Percentiles rank a stretch among this genome's conserved stretches.
Evolutionary conservation across 345 rosid genomes (phyloP).

Genomic region (Gossypium arboreum): DNA sequence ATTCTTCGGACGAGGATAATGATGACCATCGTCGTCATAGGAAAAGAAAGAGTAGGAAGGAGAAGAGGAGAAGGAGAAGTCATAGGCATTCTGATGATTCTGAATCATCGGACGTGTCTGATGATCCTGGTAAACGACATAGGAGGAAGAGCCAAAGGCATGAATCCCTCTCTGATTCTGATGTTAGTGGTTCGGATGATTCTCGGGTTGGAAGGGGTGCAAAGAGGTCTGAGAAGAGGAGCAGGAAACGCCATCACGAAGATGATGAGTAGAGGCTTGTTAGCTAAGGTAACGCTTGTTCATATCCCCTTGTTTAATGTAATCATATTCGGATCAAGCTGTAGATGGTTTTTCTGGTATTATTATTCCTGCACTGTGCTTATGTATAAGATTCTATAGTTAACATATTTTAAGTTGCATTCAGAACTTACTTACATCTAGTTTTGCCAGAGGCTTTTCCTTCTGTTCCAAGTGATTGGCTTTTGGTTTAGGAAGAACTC

Average conservation of each 20-base stretch:
- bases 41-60: slow-evolving; percentile 51
- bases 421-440: neutral
- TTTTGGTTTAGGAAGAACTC: neutral
- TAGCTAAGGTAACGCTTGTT: neutral
- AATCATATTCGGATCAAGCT: neutral
- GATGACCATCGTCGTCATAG: slow-evolving; percentile 22
- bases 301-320: neutral
- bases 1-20: slow-evolving; percentile 27
- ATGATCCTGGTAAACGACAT: slow-evolving; percentile 36
- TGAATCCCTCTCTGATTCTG: slow-evolving; percentile 46
- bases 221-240: slow-evolving; percentile 33
- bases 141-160: slow-evolving; percentile 54
- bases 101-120: slow-evolving; percentile 37
- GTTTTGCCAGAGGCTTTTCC: neutral
- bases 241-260: slow-evolving; percentile 6
- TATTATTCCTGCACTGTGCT: neutral
- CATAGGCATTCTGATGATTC: slow-evolving; percentile 19
- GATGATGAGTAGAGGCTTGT: slow-evolving; percentile 27
- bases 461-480: neutral
- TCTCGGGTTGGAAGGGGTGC: slow-evolving; percentile 56
- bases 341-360: neutral
- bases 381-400: neutral
- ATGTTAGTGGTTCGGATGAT: slow-evolving; percentile 42
- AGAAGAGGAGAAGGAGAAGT: slow-evolving; percentile 29
- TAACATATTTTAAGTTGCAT: neutral